Evolutionary conservation across 331 rosid species (phyloP).

Genomic region (Rosa hybrid): DNA sequence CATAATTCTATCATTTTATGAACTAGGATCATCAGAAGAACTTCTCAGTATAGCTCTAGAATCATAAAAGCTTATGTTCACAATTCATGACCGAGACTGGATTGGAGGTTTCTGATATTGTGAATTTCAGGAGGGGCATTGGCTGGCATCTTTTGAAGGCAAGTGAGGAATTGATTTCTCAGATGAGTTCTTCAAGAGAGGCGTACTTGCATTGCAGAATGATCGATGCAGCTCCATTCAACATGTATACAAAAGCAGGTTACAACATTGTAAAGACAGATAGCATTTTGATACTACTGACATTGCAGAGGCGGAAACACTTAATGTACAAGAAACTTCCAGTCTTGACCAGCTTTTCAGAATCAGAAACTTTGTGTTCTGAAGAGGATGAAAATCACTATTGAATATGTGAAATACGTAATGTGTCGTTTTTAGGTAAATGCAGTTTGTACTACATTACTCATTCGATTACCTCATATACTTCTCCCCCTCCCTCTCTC

Average conservation of each 20-base stretch:
- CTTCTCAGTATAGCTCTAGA: not conserved
- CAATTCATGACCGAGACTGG: constrained; percentile 12
- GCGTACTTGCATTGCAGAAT: constrained; percentile 88
- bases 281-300: constrained; percentile 62
- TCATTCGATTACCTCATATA: not conserved
- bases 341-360: constrained; percentile 33
- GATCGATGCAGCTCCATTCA: constrained; percentile 80
- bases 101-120: constrained; percentile 24
- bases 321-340: constrained; percentile 85
- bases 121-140: constrained; percentile 77
- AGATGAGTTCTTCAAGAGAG: constrained; percentile 66
- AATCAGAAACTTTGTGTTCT: constrained; percentile 42
- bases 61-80: not conserved
- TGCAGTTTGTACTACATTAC: constrained; percentile 17
- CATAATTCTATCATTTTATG: not conserved
- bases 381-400: constrained; percentile 34
- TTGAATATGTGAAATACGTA: constrained; percentile 20
- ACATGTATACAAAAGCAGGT: constrained; percentile 82
- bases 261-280: constrained; percentile 71
- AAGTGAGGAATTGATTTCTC: constrained; percentile 77
- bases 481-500: not conserved
- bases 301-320: constrained; percentile 90
- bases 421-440: constrained; percentile 37
- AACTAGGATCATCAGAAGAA: not conserved
- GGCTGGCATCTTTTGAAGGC: constrained; percentile 98